phyloP scores from a whole-genome alignment of 1,139 yeast genomes.

The Sugiyamaella grinbergsii region DNA sequence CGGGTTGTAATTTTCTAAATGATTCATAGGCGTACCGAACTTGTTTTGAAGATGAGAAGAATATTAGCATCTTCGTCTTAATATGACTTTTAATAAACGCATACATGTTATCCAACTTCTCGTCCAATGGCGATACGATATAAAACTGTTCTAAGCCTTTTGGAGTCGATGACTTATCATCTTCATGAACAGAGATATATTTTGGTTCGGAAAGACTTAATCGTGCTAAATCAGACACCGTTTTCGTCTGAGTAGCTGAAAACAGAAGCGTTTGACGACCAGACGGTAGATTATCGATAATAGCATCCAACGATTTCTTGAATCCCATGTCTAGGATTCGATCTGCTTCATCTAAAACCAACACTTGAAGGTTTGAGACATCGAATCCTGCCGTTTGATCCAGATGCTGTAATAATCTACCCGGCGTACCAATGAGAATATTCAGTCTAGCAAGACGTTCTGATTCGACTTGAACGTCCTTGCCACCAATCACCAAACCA shows the following conservation, averaged over 20 bases:
- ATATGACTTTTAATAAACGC: slow-evolving; percentile 88
- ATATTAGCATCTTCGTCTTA: slow-evolving; percentile 81
- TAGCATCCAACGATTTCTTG: slow-evolving; percentile 82
- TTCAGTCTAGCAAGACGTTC: slow-evolving; percentile 84
- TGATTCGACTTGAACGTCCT: slow-evolving; percentile 83
- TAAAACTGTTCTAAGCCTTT: slow-evolving; percentile 82
- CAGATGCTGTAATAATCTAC: slow-evolving; percentile 90
- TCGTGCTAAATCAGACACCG: slow-evolving; percentile 85
- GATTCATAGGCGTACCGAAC: slow-evolving; percentile 93
- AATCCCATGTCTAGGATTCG: slow-evolving; percentile 97
- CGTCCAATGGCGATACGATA: slow-evolving; percentile 67
- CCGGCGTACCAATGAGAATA: slow-evolving; percentile 93
- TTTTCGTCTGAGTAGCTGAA: slow-evolving; percentile 92
- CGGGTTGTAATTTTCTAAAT: slow-evolving; percentile 91
- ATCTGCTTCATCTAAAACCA: slow-evolving; percentile 95
- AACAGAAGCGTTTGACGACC: slow-evolving; percentile 85
- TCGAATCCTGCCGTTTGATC: slow-evolving; percentile 91
- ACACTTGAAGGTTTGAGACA: slow-evolving; percentile 71
- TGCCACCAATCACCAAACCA: slow-evolving; percentile 96
- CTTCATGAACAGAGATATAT: slow-evolving; percentile 57
- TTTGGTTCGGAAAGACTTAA: slow-evolving; percentile 79
- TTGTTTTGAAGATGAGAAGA: slow-evolving; percentile 89
- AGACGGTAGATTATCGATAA: slow-evolving; percentile 73
- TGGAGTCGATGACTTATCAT: slow-evolving; percentile 67
- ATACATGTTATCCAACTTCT: slow-evolving; percentile 83